phyloP scores from a whole-genome alignment of 2,329 filamentous ascomycete species.

The Xylariaceae sp. region DNA sequence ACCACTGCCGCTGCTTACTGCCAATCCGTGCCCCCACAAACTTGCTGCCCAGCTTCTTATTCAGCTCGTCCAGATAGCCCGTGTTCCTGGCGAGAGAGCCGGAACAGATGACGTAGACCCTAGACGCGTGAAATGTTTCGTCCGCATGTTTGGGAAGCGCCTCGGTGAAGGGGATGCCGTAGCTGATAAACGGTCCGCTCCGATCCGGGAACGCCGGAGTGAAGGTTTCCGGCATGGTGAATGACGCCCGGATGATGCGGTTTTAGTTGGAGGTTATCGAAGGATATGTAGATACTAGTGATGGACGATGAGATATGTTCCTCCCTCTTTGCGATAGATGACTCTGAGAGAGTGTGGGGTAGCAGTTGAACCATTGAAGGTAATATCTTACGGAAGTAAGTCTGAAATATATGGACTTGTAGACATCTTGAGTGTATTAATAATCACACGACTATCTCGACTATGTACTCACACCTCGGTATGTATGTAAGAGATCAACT shows the following conservation, averaged over 20 bases:
- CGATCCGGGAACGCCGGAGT: slow-evolving; percentile 26
- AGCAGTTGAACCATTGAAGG: no score
- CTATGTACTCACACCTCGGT: no score
- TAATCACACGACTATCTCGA: no score
- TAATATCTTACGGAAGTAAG: no score
- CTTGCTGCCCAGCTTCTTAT: slow-evolving; percentile 42
- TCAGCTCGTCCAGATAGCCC: slow-evolving; percentile 45
- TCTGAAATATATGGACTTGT: no score
- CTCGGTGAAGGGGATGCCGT: slow-evolving; percentile 49
- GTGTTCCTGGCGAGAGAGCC: slow-evolving; percentile 52
- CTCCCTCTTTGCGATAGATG: neutral
- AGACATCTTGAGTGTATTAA: no score
- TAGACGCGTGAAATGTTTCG: slow-evolving; percentile 46
- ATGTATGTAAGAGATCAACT: no score
- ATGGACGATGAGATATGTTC: neutral
- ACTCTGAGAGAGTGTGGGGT: neutral
- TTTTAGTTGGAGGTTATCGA: neutral
- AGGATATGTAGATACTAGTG: neutral
- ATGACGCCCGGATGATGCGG: neutral
- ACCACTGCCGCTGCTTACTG: slow-evolving; percentile 21
- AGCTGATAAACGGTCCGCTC: slow-evolving; percentile 41
- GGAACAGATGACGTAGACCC: slow-evolving; percentile 56
- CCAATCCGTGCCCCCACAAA: slow-evolving; percentile 51
- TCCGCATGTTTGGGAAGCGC: slow-evolving; percentile 48
- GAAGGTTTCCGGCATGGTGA: slow-evolving; percentile 23